Conservation (phyloP, 2,329 filamentous ascomycete species). For the Epichloe gansuensis region DNA sequence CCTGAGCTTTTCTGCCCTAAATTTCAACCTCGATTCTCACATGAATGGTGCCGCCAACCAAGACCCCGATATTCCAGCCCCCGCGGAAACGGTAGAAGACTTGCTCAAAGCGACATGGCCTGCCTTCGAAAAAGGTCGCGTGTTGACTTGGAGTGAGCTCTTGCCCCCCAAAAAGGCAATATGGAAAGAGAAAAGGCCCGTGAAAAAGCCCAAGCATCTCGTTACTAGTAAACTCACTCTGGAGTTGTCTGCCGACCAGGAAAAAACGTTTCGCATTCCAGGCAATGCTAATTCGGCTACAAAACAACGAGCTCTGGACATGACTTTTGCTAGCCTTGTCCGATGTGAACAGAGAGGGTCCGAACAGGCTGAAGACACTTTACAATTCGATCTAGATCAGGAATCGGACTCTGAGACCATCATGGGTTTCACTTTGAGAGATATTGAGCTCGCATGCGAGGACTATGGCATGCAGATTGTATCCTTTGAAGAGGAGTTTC, state of each 20-base stretch:
- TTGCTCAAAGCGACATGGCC: slow-evolving; percentile 72
- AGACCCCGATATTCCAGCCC: slow-evolving; percentile 51
- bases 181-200: slow-evolving; percentile 65
- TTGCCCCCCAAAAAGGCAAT: slow-evolving; percentile 73
- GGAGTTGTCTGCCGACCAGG: slow-evolving; percentile 75
- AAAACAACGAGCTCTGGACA: slow-evolving; percentile 42
- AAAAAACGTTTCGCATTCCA: slow-evolving; percentile 70
- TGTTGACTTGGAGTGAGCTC: slow-evolving; percentile 69
- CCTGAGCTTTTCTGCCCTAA: slow-evolving; percentile 28
- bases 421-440: slow-evolving; percentile 62
- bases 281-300: slow-evolving; percentile 40
- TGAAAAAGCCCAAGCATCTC: slow-evolving; percentile 68
- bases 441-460: slow-evolving; percentile 73
- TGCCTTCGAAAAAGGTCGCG: slow-evolving; percentile 59
- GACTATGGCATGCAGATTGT: slow-evolving; percentile 65
- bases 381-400: slow-evolving; percentile 34
- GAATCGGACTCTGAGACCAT: slow-evolving; percentile 51
- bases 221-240: slow-evolving; percentile 79
- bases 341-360: slow-evolving; percentile 28
- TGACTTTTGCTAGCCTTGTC: slow-evolving; percentile 35
- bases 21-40: slow-evolving; percentile 34
- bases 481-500: slow-evolving; percentile 28
- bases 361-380: slow-evolving; percentile 21
- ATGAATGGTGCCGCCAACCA: slow-evolving; percentile 37
- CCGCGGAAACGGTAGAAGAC: slow-evolving; percentile 61